Conservation (phyloP, 2,329 filamentous ascomycete species). For the Parastagonospora nodorum region DNA sequence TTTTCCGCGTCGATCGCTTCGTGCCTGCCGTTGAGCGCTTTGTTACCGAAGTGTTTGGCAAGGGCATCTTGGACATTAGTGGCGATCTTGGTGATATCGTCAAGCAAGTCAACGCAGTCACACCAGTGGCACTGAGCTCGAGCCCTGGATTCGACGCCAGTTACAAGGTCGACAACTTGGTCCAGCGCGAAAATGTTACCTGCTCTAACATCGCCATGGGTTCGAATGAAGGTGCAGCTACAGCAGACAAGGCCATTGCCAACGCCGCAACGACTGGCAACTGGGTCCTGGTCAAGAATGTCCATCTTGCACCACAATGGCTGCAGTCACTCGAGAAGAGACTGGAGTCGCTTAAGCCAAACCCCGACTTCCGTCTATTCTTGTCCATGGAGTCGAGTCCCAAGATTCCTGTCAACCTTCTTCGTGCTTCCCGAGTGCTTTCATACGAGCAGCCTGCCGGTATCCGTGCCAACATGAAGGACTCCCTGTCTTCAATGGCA, state of each 20-base stretch:
- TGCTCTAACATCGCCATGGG: conserved; percentile 99
- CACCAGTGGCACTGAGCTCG: conserved; percentile 89
- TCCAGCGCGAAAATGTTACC: conserved; percentile 77
- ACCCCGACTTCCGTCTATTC: conserved; percentile 92
- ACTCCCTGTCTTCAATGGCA: conserved; percentile 84
- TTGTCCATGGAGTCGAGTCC: conserved; percentile 96
- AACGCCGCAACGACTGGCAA: conserved; percentile 89
- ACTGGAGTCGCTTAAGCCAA: conserved; percentile 91
- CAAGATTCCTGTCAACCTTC: conserved; percentile 94
- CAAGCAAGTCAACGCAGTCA: conserved; percentile 78
- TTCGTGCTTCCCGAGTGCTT: conserved; percentile 89
- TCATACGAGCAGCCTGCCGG: conserved; percentile 99
- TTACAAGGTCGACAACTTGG: conserved; percentile 97
- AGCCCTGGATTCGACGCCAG: conserved; percentile 97
- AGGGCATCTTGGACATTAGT: conserved; percentile 78
- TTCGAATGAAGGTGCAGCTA: conserved; percentile 90
- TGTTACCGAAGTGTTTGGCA: conserved; percentile 81
- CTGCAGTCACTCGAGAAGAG: conserved; percentile 96
- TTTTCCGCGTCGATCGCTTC: conserved; percentile 94
- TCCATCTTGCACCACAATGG: conserved; percentile 95
- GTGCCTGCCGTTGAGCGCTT: conserved; percentile 93
- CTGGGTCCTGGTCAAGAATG: conserved; percentile 99
- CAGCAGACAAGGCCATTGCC: conserved; percentile 92
- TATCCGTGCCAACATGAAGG: conserved; percentile 97
- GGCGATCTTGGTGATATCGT: conserved; percentile 88